phyloP scores from a whole-genome alignment of 768 basidiomycete species.

The button mushroom (Agaricus bisporus) region DNA sequence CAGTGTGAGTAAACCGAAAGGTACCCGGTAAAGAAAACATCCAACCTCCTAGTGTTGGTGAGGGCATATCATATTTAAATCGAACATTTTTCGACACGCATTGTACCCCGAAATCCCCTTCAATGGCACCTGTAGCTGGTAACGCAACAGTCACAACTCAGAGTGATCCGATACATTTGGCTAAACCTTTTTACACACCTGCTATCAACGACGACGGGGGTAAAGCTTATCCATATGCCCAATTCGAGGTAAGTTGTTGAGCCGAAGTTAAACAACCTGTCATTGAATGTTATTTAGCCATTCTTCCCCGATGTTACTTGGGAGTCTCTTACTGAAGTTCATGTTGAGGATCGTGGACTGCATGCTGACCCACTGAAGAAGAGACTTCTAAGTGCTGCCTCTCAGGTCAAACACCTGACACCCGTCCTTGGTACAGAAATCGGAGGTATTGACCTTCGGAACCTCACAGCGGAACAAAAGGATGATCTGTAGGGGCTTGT shows the following conservation, averaged over 20 bases:
- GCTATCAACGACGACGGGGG: conserved; percentile 44
- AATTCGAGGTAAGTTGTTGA: conserved; percentile 46
- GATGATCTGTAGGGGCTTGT: conserved; percentile 59
- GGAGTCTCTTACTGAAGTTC: conserved; percentile 52
- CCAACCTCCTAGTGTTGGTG: neutral
- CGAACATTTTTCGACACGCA: neutral
- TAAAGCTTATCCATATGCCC: conserved; percentile 43
- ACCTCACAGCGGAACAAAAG: conserved; percentile 62
- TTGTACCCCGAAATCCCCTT: neutral
- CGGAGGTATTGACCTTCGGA: conserved; percentile 64
- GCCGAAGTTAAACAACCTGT: neutral
- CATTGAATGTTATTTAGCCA: conserved; percentile 36
- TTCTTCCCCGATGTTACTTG: conserved; percentile 57
- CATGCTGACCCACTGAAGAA: conserved; percentile 67
- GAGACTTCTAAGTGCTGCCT: conserved; percentile 55
- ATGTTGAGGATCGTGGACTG: conserved; percentile 63
- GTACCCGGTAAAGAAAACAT: neutral
- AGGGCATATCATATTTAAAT: neutral
- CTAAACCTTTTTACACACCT: conserved; percentile 71
- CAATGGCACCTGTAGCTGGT: conserved; percentile 45
- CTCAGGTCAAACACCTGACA: conserved; percentile 62
- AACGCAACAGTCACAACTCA: conserved; percentile 13
- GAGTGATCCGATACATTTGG: conserved; percentile 20
- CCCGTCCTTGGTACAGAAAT: conserved; percentile 75
- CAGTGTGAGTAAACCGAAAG: conserved; percentile 6